Evolutionary conservation across 371 early-diverging fungal genomes (phyloP).

Genomic region (Apophysomyces sp.): DNA sequence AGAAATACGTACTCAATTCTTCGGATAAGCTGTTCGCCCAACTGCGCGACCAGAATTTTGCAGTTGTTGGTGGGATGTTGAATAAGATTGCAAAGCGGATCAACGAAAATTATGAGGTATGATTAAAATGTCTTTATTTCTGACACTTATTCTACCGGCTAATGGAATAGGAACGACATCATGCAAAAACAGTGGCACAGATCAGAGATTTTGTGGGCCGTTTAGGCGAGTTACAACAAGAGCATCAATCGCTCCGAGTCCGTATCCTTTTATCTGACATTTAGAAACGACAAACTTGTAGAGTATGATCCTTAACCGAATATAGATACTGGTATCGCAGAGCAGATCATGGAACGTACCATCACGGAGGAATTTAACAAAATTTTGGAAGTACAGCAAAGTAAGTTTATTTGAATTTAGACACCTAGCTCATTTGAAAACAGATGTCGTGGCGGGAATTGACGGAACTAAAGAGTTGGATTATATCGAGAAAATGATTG

Average conservation of each 20-base stretch:
- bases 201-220: constrained; percentile 89
- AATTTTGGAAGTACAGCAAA: constrained; percentile 88
- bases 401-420: constrained; percentile 31
- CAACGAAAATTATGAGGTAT: constrained; percentile 81
- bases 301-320: constrained; percentile 5
- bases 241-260: constrained; percentile 77
- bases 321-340: constrained; percentile 81
- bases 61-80: constrained; percentile 80
- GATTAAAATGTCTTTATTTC: neutral
- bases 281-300: neutral
- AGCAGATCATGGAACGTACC: constrained; percentile 77
- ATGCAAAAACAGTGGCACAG: constrained; percentile 85
- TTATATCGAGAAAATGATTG: constrained; percentile 84
- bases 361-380: constrained; percentile 78
- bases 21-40: constrained; percentile 78
- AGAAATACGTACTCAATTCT: constrained; percentile 78
- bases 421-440: neutral
- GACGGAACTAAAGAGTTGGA: constrained; percentile 67
- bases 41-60: constrained; percentile 87
- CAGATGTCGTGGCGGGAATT: constrained; percentile 82
- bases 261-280: constrained; percentile 54
- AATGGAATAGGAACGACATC: constrained; percentile 65
- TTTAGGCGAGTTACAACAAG: constrained; percentile 78
- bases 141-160: neutral
- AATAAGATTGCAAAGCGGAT: constrained; percentile 83